Base-by-base conservation (phyloP, 2,329 filamentous ascomycete genomes). In the Aaosphaeria pasadenensis region DNA sequence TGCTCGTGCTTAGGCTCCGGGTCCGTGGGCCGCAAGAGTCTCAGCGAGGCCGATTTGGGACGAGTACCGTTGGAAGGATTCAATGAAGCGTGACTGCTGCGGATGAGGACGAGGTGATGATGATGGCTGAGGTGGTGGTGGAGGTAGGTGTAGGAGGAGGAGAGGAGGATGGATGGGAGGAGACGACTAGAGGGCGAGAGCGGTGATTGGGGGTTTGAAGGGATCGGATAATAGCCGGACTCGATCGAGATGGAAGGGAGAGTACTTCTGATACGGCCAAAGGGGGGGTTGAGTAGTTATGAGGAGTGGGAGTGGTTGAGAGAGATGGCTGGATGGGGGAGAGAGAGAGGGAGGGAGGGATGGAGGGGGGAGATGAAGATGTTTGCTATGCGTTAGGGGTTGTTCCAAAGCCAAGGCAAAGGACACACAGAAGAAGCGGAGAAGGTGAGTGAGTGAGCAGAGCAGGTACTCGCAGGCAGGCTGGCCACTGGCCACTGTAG, bases 311-410 rank as follows among this genome's bases (percentile, higher is more conserved):
- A 30, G 47, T 40, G 39, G 39, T 17, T 40, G 31, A 43, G 31
- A 30, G 32, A 33, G 35, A 30, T 43, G 38, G 42, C 43, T 40
- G 28, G 36, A 45, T 47, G 49, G 46, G 44, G 47, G 48, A 45
- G 48, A 50, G 38, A 3, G 13, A 28, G 39, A 41, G 30, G 24
- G 29, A 32, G 44, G 46, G 38, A 45, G 13, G 17, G 13, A 13
- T 11, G n/a, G 42, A 30, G 9, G 39, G 45, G 57, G 57, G 58
- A 56, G 60, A 62, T 61, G 62, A 61, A 52, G 52, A 46, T 60
- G 63, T 59, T 59, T 63, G 61, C 59, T 60, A 58, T 57, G 57
- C 54, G 59, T 64, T 62, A 63, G 62, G 58, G 58, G 59, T 55
- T 9, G 7, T 52, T 56, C 55, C 49, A 53, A 54, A 58, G 55